These are phyloP conservation scores for Parachaetomium inaequale DNA, from an alignment of 495 filamentous ascomycete genomes.

Conservation along the genomic window DNA sequence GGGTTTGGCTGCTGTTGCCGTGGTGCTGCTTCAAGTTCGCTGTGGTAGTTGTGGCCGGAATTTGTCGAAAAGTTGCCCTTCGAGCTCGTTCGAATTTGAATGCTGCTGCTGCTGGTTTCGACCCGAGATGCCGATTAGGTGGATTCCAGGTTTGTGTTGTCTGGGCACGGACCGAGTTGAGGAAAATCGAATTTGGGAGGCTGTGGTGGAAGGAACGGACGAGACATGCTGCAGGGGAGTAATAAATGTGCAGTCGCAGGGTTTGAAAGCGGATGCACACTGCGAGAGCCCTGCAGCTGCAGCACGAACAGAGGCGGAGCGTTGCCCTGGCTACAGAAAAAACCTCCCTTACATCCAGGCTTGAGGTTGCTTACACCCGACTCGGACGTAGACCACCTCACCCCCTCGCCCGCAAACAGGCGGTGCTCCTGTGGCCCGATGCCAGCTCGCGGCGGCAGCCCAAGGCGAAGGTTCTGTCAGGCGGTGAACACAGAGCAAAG, in stretches of 20 bases:
- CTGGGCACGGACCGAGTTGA: conserved; percentile 2
- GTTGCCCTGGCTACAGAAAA: conserved; percentile 25
- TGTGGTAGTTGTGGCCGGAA: background rate
- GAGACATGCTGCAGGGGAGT: conserved; percentile 8
- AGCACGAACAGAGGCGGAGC: conserved; percentile 1
- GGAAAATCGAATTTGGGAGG: background rate
- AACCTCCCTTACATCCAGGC: conserved; percentile 19
- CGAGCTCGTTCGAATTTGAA: background rate
- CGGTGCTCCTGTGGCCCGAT: conserved; percentile 15
- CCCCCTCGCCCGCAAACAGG: background rate
- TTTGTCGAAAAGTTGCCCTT: background rate
- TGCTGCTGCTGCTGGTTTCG: background rate
- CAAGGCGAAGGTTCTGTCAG: conserved; percentile 9
- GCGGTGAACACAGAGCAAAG: conserved; percentile 13
- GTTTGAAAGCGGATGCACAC: background rate
- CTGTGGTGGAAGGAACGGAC: background rate
- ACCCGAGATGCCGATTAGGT: background rate
- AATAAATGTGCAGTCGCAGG: background rate
- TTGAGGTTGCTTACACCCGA: background rate
- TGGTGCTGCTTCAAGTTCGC: background rate
- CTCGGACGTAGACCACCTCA: background rate
- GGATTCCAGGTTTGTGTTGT: conserved; percentile 1
- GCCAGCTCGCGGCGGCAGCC: conserved; percentile 13
- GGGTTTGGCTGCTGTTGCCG: background rate
- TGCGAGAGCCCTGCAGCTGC: background rate